These are phyloP conservation scores for Ceratocystis alfenasii DNA, from an alignment of 2,329 filamentous ascomycete species.

Conservation along the genomic window DNA sequence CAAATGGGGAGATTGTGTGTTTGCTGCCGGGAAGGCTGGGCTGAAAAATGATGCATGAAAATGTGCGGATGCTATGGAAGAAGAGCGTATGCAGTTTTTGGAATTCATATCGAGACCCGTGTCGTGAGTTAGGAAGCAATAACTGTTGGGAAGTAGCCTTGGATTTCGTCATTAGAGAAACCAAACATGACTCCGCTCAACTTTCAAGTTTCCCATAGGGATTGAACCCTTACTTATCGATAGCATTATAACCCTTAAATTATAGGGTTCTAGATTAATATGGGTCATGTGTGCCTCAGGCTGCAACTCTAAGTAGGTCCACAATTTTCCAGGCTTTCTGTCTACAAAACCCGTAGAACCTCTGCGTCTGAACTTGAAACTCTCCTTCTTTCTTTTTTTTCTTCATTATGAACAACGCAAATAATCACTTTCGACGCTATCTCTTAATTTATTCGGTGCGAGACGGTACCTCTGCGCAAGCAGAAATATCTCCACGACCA, in stretches of 20 bases:
- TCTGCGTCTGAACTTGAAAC: conserved; percentile 11
- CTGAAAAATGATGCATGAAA: neutral
- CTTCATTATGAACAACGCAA: conserved; percentile 39
- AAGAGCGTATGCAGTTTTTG: neutral
- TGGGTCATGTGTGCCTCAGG: neutral
- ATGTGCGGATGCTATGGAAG: neutral
- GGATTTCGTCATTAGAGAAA: neutral
- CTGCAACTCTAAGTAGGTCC: neutral
- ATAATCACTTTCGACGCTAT: conserved; percentile 34
- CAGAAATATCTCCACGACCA: conserved; percentile 37
- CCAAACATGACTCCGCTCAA: neutral
- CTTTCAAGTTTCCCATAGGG: neutral
- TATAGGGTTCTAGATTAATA: neutral
- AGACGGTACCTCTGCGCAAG: conserved; percentile 32
- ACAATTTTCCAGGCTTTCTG: neutral
- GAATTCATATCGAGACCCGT: neutral
- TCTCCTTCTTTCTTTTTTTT: conserved; percentile 27
- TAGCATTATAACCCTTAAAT: too few relatives aligned
- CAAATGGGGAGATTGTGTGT: neutral
- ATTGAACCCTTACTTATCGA: neutral
- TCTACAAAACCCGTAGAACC: neutral
- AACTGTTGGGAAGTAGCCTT: neutral
- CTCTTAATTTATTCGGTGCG: conserved; percentile 33
- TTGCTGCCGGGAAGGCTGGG: neutral
- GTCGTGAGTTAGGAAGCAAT: neutral